Conservation (phyloP, 352 stramenopile genomes). For the Pythium diclinum region DNA sequence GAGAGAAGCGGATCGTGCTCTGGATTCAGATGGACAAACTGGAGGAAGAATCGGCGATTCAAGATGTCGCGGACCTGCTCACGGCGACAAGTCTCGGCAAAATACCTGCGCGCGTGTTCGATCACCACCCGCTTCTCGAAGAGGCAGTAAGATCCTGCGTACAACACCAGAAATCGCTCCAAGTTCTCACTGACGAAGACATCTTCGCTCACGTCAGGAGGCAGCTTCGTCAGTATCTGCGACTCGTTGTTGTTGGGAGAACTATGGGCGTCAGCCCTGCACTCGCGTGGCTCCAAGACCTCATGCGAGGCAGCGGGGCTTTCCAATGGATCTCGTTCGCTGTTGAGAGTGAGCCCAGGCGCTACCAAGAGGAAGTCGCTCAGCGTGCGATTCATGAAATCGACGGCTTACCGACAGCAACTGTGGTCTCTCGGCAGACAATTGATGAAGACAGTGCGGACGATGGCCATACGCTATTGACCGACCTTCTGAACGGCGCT, state of each 20-base stretch:
- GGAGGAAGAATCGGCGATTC: neutral
- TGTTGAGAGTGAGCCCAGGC: neutral
- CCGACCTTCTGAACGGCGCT: neutral
- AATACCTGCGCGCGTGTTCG: constrained; percentile 36
- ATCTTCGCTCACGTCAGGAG: constrained; percentile 31
- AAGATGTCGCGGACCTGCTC: neutral
- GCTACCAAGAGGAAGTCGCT: constrained; percentile 14
- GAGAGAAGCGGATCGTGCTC: neutral
- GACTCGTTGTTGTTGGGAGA: constrained; percentile 38
- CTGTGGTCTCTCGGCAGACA: neutral
- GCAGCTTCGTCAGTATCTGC: constrained; percentile 39
- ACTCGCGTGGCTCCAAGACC: neutral
- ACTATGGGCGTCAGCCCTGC: neutral
- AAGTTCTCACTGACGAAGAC: constrained; percentile 35
- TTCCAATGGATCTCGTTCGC: constrained; percentile 24
- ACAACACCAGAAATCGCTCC: constrained; percentile 31
- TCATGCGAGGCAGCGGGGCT: constrained; percentile 10
- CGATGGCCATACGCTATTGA: neutral
- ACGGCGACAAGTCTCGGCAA: constrained; percentile 36
- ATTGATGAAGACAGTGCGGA: constrained; percentile 1
- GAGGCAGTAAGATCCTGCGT: constrained; percentile 35
- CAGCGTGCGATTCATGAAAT: constrained; percentile 11
- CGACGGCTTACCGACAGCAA: neutral
- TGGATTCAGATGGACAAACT: constrained; percentile 6
- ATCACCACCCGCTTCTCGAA: constrained; percentile 32